Percentiles rank a stretch among this genome's conserved stretches.
Conservation (phyloP, 2,329 filamentous ascomycete species). For the Biscogniauxia mediterranea region DNA sequence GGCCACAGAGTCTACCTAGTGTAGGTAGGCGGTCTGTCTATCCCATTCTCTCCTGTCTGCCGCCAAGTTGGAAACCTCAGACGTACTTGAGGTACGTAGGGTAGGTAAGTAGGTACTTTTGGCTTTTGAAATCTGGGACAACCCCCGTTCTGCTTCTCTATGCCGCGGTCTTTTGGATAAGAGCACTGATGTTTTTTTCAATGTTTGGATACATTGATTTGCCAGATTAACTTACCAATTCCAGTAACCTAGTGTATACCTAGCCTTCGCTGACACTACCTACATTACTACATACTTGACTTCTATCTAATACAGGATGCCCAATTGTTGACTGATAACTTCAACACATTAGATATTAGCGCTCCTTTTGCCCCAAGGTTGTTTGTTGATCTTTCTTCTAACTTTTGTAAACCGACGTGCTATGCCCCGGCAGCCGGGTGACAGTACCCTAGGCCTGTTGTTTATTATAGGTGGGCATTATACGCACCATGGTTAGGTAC, state of each 20-base stretch:
- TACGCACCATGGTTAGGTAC: neutral
- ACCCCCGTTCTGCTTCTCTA: neutral
- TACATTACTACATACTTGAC: no score
- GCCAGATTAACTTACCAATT: no score
- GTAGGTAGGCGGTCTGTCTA: no score
- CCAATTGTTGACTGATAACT: neutral
- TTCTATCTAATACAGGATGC: no score
- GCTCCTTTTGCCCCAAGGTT: neutral
- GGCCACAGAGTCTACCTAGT: neutral
- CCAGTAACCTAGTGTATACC: no score
- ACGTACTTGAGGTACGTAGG: no score
- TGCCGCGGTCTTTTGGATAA: neutral
- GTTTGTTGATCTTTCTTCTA: neutral
- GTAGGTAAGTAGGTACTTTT: no score
- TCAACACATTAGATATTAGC: neutral
- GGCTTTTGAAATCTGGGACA: neutral
- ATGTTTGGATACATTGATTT: neutral
- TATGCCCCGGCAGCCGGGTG: neutral
- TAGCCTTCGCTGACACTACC: no score
- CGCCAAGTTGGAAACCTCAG: no score
- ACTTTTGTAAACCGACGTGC: neutral
- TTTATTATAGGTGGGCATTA: neutral
- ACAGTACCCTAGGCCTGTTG: neutral
- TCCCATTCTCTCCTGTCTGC: neutral
- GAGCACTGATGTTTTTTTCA: neutral